A percentile compares a stretch with the other conserved stretches of the same genome.
These are phyloP conservation scores for Ceratocystis huliohia DNA, from an alignment of 2,329 filamentous ascomycete genomes.

Conservation along the genomic window DNA sequence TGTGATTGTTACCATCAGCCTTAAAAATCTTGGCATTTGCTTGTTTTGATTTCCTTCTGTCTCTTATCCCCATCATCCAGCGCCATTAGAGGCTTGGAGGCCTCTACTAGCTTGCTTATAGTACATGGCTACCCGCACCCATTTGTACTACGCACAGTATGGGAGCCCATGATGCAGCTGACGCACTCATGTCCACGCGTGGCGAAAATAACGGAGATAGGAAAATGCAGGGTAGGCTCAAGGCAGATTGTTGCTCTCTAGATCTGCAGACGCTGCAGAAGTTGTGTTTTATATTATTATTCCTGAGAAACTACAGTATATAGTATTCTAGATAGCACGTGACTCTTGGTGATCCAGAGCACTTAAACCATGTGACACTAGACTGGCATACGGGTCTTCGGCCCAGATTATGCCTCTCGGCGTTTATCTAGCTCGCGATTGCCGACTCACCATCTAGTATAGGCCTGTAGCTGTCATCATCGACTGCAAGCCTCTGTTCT, in stretches of 20 bases:
- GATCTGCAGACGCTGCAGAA: not conserved
- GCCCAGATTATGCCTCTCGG: not conserved
- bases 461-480: not conserved
- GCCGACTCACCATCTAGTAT: not conserved
- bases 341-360: no score
- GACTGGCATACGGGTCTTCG: not conserved
- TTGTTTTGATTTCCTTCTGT: not conserved
- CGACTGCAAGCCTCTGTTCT: not conserved
- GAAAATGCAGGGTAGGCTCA: not conserved
- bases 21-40: constrained; percentile 9
- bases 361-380: not conserved
- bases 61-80: not conserved
- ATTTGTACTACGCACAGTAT: not conserved
- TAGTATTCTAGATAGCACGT: no score
- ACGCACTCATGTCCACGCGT: not conserved
- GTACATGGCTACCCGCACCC: not conserved
- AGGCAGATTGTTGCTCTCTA: not conserved
- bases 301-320: not conserved
- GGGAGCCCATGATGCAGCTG: not conserved
- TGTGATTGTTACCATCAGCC: not conserved
- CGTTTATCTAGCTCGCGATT: not conserved
- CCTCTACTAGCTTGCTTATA: not conserved
- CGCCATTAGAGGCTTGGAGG: not conserved
- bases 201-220: not conserved
- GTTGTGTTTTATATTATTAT: not conserved